Base-by-base conservation (phyloP, 768 basidiomycete genomes). In the Suillus ampliporus region DNA sequence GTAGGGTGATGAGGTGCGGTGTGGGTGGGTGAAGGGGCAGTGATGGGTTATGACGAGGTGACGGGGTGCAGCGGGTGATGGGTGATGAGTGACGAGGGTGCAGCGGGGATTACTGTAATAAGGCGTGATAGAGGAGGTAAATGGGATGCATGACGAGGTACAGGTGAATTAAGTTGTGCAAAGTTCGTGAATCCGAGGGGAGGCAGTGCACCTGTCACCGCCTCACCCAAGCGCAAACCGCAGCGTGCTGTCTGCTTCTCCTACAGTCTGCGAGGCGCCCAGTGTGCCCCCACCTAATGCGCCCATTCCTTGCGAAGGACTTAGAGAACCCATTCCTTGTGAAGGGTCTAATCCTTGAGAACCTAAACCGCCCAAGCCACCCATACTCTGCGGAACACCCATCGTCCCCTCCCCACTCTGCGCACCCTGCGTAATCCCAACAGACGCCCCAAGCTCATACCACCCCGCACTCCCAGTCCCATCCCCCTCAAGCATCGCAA, bases 401-500 rank as follows among this genome's bases (percentile, higher is more conserved):
- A 41, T 17, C 34, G 28, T 23, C 14, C 34, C 34, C 26, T 35
- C 57, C 11, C n/a, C 17, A 10, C 13, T n/a, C 17, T 47, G 38
- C 11, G 14, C 9, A 41, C 46, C 13, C 15, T 57, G 56, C 28
- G n/a, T n/a, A n/a, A 31, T 6, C 31, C 31, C 31, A 31, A 31
- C 31, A 31, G 31, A 31, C 31, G 72, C 35, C 6, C 71, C 73
- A 15, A 75, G 74, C 14, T 75, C 74, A 47, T 75, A 75, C 74
- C 74, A 75, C 4, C 71, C 62, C 0, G 64, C 58, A 11, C 54
- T 67, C 9, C 66, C 67, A 3, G 68, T 66, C 3, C 67, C 69
- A 23, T 76, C 75, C 15, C 74, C 71, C 31, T 75, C 74, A 35
- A 75, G 75, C 73, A 75, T 70, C 15, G 74, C 74, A 46, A 75